phyloP scores from a whole-genome alignment of 768 basidiomycete species.

The Strobilomyces dryophilus region DNA sequence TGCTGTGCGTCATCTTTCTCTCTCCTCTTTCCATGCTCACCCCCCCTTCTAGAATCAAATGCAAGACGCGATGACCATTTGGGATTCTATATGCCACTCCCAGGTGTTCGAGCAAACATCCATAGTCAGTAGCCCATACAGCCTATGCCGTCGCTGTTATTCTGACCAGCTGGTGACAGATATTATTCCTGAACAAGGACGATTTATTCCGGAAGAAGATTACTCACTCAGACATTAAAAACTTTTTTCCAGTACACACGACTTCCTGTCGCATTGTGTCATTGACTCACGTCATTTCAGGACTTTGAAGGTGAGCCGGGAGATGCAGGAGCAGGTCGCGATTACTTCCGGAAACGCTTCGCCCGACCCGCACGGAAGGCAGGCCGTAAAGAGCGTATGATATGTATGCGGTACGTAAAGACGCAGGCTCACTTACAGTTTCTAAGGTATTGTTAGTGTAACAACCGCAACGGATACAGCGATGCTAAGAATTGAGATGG shows the following conservation, averaged over 20 bases:
- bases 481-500: constrained; percentile 93
- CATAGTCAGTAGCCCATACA: constrained; percentile 52
- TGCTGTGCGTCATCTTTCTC: constrained; percentile 51
- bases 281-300: constrained; percentile 34
- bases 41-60: constrained; percentile 78
- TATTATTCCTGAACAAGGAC: constrained; percentile 93
- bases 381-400: constrained; percentile 82
- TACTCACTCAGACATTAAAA: constrained; percentile 74
- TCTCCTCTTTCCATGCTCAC: neutral
- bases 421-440: constrained; percentile 3
- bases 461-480: constrained; percentile 91
- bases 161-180: constrained; percentile 41
- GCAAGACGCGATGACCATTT: constrained; percentile 98
- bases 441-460: constrained; percentile 43
- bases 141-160: neutral
- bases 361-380: constrained; percentile 78
- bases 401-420: constrained; percentile 82
- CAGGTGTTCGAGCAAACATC: constrained; percentile 96
- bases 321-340: constrained; percentile 71
- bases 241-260: constrained; percentile 84
- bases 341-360: constrained; percentile 89
- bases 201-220: constrained; percentile 91
- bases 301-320: constrained; percentile 80
- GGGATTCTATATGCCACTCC: constrained; percentile 97
- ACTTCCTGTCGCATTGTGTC: neutral